Evolutionary conservation across 306 rosid genomes (phyloP).

Genomic region (Mucuna pruriens): DNA sequence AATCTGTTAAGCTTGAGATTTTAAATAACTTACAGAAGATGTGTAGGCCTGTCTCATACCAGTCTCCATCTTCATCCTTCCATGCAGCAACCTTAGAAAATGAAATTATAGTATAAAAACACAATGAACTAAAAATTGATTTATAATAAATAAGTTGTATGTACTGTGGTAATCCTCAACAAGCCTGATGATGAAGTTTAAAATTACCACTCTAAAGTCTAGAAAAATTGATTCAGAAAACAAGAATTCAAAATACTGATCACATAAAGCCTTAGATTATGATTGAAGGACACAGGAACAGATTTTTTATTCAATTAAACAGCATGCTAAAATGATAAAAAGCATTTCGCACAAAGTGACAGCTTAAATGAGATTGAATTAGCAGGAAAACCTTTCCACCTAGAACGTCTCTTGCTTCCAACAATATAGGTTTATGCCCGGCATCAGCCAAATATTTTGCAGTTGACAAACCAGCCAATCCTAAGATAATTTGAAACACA

Average conservation of each 20-base stretch:
- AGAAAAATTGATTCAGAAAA: conserved; percentile 8
- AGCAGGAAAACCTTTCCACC: conserved; percentile 92
- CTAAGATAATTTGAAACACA: conserved; percentile 49
- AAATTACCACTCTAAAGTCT: conserved; percentile 3
- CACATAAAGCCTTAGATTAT: conserved; percentile 21
- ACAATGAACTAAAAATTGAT: conserved; percentile 7
- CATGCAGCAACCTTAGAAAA: conserved; percentile 89
- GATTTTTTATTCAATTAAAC: not conserved
- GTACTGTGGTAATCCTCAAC: not conserved
- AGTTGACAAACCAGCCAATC: conserved; percentile 95
- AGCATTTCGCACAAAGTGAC: conserved; percentile 21
- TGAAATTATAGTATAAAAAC: conserved; percentile 23
- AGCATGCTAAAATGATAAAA: conserved; percentile 28
- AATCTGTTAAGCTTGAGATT: not conserved
- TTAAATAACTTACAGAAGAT: conserved; percentile 81
- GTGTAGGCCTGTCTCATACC: conserved; percentile 98
- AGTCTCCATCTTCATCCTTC: conserved; percentile 97
- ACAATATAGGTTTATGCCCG: conserved; percentile 87
- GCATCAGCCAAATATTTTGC: conserved; percentile 99
- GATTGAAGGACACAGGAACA: conserved; percentile 16
- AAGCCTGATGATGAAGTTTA: not conserved
- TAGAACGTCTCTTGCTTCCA: conserved; percentile 95
- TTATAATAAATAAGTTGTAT: conserved; percentile 22
- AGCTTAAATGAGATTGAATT: conserved; percentile 36
- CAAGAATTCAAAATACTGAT: not conserved